Evolutionary conservation across 345 rosid species (phyloP).

Genomic region (Euphorbia lathyris): DNA sequence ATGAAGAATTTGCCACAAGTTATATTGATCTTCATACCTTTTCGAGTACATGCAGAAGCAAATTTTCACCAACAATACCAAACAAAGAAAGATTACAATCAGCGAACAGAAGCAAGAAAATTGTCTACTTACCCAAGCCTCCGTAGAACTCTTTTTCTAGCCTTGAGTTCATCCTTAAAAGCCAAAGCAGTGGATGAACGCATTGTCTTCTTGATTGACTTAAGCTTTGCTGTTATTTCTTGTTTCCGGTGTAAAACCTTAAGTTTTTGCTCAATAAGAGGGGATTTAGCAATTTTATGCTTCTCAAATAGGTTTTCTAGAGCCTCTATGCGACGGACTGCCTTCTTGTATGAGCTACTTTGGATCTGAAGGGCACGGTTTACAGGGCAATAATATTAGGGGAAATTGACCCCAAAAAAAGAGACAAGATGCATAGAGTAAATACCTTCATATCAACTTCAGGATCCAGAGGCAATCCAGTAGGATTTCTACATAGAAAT

Average conservation of each 20-base stretch:
- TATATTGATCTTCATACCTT: background rate
- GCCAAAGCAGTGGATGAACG: slow-evolving; percentile 78
- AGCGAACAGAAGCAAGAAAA: background rate
- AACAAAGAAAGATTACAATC: background rate
- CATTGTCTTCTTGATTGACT: slow-evolving; percentile 66
- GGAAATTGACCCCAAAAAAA: background rate
- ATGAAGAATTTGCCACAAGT: background rate
- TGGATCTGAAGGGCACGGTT: slow-evolving; percentile 47
- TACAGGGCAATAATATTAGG: background rate
- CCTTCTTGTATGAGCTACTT: slow-evolving; percentile 72
- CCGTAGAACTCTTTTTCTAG: slow-evolving; percentile 91
- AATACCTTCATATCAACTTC: slow-evolving; percentile 86
- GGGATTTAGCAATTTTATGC: slow-evolving; percentile 87
- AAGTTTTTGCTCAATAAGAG: slow-evolving; percentile 74
- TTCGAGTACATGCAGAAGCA: background rate
- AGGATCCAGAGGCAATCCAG: slow-evolving; percentile 80
- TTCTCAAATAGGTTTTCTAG: slow-evolving; percentile 78
- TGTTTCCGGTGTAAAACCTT: slow-evolving; percentile 72
- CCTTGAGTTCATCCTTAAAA: slow-evolving; percentile 96
- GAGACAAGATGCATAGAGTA: background rate
- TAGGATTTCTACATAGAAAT: slow-evolving; percentile 70
- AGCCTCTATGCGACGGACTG: slow-evolving; percentile 76
- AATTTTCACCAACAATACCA: background rate
- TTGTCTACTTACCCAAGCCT: slow-evolving; percentile 69
- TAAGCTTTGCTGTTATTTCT: slow-evolving; percentile 74